Base-by-base conservation (phyloP, 108 stramenopile genomes). In the Phaeodactylum tricornutum region DNA sequence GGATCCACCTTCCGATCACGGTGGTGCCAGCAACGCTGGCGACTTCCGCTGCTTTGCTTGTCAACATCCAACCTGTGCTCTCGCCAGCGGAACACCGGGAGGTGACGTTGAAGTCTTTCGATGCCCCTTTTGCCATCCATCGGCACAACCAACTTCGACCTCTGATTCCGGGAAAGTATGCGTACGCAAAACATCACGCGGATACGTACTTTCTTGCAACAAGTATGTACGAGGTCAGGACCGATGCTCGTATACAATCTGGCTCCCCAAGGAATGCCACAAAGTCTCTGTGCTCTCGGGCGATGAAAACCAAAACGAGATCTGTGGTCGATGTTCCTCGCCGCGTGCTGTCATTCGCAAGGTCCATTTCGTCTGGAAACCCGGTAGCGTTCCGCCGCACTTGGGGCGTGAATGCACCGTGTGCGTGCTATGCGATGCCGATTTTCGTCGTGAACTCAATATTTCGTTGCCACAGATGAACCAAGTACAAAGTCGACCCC, bases 361-460 rank as follows among this genome's bases (percentile, higher is more conserved):
- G 50, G 4, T 88, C 19, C 62, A 65, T 24, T 84, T 92, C 53
- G 36, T 53, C 17, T 87, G 84, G 81, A 85, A 69, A 29, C 59
- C 71, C 23, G 91, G 86, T 5, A 78, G 74, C 47, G 85, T 87
- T n/a, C 90, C 84, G 24, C 81, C 85, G 2, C 81, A 83, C 44
- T 66, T 80, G 32, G 81, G 75, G 25, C 53, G 62, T 2, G 71
- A 69, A 52, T 52, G 51, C 29, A 68, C 59, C 8, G 62, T 62
- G 23, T 92, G 91, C 53, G 43, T 87, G 29, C 57, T 92, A 7
- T 92, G 91, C 52, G 81, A 92, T 59, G 43, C 64, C 17, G 40
- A 50, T 4, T 79, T 92, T 38, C 73, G 68, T 48, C 58, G 60
- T 47, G 84, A 86, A 23, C 48, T 87, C 47, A 34, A 80, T 25